Evolutionary conservation across 306 rosid genomes (phyloP), one percentile per base, ranked within the genome.

Genomic region (Cucumis hystrix): DNA sequence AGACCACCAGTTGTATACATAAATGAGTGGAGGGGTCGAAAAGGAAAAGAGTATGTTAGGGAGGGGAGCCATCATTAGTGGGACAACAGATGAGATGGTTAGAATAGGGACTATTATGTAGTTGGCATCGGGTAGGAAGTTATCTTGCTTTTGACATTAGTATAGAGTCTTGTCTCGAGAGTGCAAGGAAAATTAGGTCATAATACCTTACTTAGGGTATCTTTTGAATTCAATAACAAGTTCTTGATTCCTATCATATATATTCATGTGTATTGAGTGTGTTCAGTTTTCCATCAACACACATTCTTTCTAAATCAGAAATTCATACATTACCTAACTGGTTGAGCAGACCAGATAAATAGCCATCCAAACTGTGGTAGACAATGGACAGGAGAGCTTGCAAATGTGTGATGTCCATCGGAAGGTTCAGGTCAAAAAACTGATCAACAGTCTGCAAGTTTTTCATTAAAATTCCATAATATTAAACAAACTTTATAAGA

Each of bases 381-480:
- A 82, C 82, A 75, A 83, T 79, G n/a, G 91, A 87, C 47, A 87
- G 81, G 58, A 87, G 85, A 78, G 87, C 88, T 87, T 87, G 89
- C 76, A 87, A 77, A 85, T 87, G 89, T 21, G 86, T 83, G 69
- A 87, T 76, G 76, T 87, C 91, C 83, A 87, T 83, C 40, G 89
- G 85, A 61, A 87, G 87, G 71, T 85, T 78, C 56, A 87, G 81
- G 41, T 88, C 82, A 80, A 87, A 87, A 74, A 85, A 84, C 79
- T 87, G 89, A 82, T 87, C 89, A 37, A 87, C 87, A 25, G 87
- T 87, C 89, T 87, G 88, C 90, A 81, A 55, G 80, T 54, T 33
- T 60, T 66, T 39, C 67, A 18, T 41, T 17, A 28, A 52, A 64
- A 76, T 17, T 73, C 68, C 76, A 70, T 45, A 23, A 47, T 51